Evolutionary conservation across 208 protist species (phyloP), one percentile per base, ranked within the genome.

Genomic region (Leishmania major): DNA sequence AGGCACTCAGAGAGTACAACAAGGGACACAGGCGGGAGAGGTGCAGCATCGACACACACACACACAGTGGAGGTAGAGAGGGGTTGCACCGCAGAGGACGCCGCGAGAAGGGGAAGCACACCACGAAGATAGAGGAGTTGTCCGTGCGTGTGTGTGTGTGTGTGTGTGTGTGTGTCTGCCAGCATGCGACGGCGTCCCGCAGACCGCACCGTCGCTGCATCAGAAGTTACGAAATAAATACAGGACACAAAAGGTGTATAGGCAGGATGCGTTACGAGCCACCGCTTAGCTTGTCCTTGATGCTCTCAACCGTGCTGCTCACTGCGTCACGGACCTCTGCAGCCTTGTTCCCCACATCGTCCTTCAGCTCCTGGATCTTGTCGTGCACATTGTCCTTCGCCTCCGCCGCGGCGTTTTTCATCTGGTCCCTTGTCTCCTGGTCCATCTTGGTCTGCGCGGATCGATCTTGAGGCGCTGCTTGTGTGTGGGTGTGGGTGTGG

Each of bases 341-440:
- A 53, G 31, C 31, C 49, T 57, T 62, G 35, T 77, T 77, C 53
- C 35, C 7, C 7, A 60, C 10, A 15, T 31, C 73, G 35, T 77
- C 73, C 73, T 77, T 77, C 73, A 77, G 13, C n/a, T 77, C 73
- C 15, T 17, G 19, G 11, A 59, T 59, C 43, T n/a, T 37, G 73
- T 64, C 66, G 49, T 60, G 73, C 49, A 35, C 53, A 47, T 77
- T 40, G 53, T 77, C 73, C 3, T 31, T 45, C 17, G 73, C n/a
- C 43, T 60, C 49, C 73, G 73, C 73, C 5, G 73, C 73, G 49
- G 53, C 73, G 73, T 77, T 77, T 53, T 66, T 57, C 31, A 62
- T 40, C 3, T 77, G 35, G 73, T 77, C 73, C 31, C 47, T 77
- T 25, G 51, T 62, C 49, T 77, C 73, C 70, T 75, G 70, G 43